These are phyloP conservation scores for Nicotiana benthamiana DNA, from an alignment of 257 asterid genomes.

Conservation along the genomic window DNA sequence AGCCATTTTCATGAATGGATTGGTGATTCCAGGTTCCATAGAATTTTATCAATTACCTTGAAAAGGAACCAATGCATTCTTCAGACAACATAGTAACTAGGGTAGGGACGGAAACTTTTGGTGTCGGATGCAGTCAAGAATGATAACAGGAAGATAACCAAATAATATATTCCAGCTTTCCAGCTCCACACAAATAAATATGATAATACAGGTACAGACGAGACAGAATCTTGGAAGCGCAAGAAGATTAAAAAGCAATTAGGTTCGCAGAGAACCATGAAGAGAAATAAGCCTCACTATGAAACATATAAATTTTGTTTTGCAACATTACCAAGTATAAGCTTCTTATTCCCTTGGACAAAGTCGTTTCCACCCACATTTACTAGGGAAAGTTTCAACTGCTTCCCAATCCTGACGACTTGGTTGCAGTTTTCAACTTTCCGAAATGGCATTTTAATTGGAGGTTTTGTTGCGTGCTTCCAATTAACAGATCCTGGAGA, in stretches of 20 bases:
- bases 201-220: too few species aligned
- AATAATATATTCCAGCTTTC: too few species aligned
- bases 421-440: constrained; percentile 98
- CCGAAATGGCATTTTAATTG: constrained; percentile 89
- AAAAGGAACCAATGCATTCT: too few species aligned
- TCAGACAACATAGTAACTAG: too few species aligned
- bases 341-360: constrained; percentile 96
- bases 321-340: constrained; percentile 69
- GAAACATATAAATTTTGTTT: constrained; percentile 1
- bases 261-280: neutral
- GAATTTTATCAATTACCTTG: too few species aligned
- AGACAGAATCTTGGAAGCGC: neutral
- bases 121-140: too few species aligned
- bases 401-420: constrained; percentile 76
- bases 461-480: constrained; percentile 93
- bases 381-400: constrained; percentile 76
- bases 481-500: constrained; percentile 78
- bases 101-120: too few species aligned
- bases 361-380: constrained; percentile 95
- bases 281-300: neutral
- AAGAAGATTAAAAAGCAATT: neutral
- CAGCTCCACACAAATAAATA: too few species aligned
- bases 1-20: too few species aligned
- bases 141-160: too few species aligned
- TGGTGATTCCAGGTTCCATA: too few species aligned